phyloP scores from a whole-genome alignment of 345 rosid species.

The Lepidium aucheri region DNA sequence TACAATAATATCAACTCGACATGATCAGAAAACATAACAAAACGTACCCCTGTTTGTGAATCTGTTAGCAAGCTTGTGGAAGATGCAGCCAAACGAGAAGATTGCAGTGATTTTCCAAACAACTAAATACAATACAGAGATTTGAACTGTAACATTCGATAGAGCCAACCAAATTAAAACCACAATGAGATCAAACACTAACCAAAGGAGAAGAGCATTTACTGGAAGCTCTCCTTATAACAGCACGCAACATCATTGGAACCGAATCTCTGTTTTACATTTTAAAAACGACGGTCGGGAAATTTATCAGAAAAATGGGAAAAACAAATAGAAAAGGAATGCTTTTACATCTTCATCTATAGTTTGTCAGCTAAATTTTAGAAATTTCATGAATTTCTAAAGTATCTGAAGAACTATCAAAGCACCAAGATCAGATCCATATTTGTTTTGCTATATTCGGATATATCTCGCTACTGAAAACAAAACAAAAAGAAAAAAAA shows the following conservation, averaged over 20 bases:
- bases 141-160: neutral
- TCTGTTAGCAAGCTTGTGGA: conserved; percentile 28
- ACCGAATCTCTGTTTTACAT: neutral
- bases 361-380: neutral
- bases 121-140: neutral
- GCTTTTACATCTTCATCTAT: neutral
- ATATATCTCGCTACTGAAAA: neutral
- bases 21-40: neutral
- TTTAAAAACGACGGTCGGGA: neutral
- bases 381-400: too few species aligned
- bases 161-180: neutral
- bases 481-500: neutral
- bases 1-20: neutral
- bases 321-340: neutral
- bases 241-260: conserved; percentile 4
- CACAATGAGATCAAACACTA: neutral
- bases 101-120: conserved; percentile 31
- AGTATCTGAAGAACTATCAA: neutral
- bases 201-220: conserved; percentile 4
- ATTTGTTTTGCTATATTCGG: neutral
- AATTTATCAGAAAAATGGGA: neutral
- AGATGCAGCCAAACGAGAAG: conserved; percentile 33
- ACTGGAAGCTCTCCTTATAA: conserved; percentile 4
- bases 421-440: neutral
- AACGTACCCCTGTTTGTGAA: conserved; percentile 41